Evolutionary conservation across 1,284 basidiomycete species (phyloP).

Genomic region (Ganoderma leucocontextum): DNA sequence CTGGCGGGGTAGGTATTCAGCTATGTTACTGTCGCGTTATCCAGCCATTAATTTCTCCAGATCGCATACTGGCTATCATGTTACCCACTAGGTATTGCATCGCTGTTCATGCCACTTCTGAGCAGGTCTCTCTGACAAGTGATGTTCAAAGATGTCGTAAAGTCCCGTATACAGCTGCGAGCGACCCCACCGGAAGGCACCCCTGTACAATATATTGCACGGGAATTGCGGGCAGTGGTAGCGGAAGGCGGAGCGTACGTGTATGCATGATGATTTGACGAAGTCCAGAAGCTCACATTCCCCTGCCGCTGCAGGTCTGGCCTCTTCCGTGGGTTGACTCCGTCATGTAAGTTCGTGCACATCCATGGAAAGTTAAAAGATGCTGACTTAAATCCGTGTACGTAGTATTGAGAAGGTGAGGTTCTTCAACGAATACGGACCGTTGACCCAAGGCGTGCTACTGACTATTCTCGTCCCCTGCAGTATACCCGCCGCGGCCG

Average conservation of each 20-base stretch:
- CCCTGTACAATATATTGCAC: conserved; percentile 83
- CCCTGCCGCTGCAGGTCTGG: conserved; percentile 55
- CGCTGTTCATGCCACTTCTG: not conserved
- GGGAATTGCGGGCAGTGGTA: conserved; percentile 75
- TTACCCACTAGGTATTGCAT: conserved; percentile 78
- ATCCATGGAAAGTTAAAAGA: not conserved
- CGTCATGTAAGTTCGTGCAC: conserved; percentile 60
- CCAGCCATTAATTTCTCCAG: conserved; percentile 45
- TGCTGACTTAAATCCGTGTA: conserved; percentile 5
- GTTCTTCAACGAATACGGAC: too few species aligned
- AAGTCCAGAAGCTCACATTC: not conserved
- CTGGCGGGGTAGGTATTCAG: conserved; percentile 76
- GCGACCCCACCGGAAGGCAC: conserved; percentile 78
- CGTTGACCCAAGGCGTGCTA: not conserved
- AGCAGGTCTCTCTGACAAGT: conserved; percentile 4
- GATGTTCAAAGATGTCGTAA: conserved; percentile 78
- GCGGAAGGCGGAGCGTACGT: conserved; percentile 81
- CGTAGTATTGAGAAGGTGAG: conserved; percentile 66
- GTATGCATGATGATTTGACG: not conserved
- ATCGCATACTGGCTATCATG: conserved; percentile 94
- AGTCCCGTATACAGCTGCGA: conserved; percentile 89
- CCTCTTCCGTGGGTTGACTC: conserved; percentile 77
- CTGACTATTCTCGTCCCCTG: conserved; percentile 2
- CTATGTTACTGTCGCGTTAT: not conserved
- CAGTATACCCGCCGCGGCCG: conserved; percentile 90